These are phyloP conservation scores for Fusarium sp. DNA, from an alignment of 2,329 filamentous ascomycete species.

Conservation along the genomic window DNA sequence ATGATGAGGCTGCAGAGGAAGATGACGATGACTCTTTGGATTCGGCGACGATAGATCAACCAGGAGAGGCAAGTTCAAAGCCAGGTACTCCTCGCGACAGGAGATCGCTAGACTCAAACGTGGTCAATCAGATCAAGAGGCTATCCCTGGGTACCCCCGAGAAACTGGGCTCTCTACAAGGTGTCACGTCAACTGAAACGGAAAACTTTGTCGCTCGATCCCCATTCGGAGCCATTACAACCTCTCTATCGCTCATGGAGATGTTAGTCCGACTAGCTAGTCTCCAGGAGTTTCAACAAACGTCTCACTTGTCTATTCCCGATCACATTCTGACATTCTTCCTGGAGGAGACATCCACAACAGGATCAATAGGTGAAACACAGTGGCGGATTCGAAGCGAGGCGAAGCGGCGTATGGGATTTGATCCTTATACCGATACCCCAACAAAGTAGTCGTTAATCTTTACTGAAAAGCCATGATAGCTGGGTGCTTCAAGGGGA, in stretches of 20 bases:
- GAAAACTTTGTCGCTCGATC: slow-evolving; percentile 57
- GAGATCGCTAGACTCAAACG: slow-evolving; percentile 55
- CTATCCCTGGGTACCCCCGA: slow-evolving; percentile 54
- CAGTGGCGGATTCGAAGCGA: slow-evolving; percentile 62
- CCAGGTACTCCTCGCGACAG: slow-evolving; percentile 31
- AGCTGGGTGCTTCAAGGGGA: background rate
- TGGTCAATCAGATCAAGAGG: slow-evolving; percentile 60
- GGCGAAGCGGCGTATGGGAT: slow-evolving; percentile 66
- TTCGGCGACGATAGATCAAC: slow-evolving; percentile 52
- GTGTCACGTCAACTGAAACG: slow-evolving; percentile 36
- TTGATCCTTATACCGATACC: slow-evolving; percentile 69
- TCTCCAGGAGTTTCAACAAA: slow-evolving; percentile 92
- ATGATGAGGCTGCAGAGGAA: slow-evolving; percentile 45
- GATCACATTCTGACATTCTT: slow-evolving; percentile 94
- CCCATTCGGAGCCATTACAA: slow-evolving; percentile 67
- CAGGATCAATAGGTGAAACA: slow-evolving; percentile 63
- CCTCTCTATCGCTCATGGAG: slow-evolving; percentile 82
- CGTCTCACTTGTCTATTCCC: slow-evolving; percentile 88
- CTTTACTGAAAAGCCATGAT: background rate
- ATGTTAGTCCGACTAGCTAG: slow-evolving; percentile 89
- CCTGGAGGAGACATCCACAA: slow-evolving; percentile 73
- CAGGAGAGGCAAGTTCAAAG: slow-evolving; percentile 29
- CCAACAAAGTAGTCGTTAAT: slow-evolving; percentile 47
- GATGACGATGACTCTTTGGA: slow-evolving; percentile 67
- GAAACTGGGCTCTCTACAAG: slow-evolving; percentile 12